Evolutionary conservation across 148 eudicot species (phyloP).

Genomic region (Bassia scoparia): DNA sequence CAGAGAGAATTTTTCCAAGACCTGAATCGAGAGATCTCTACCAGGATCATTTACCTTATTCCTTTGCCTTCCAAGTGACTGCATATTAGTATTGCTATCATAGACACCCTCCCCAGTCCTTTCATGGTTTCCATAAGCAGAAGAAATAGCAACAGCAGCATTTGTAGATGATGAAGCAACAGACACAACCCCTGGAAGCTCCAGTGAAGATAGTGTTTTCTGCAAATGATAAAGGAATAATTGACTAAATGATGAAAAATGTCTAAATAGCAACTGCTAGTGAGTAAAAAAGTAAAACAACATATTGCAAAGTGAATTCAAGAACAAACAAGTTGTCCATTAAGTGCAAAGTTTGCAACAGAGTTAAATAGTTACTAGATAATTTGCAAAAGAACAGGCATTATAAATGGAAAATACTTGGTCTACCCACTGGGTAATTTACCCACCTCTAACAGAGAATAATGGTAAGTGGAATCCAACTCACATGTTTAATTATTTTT

Average conservation of each 20-base stretch:
- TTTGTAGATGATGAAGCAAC: conserved; percentile 47
- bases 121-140: conserved; percentile 36
- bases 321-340: neutral
- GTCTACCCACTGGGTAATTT: too few species aligned
- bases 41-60: conserved; percentile 79
- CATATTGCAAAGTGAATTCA: neutral
- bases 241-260: neutral
- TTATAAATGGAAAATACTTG: neutral
- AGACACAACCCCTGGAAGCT: conserved; percentile 75
- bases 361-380: neutral
- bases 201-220: conserved; percentile 91
- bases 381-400: neutral
- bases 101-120: conserved; percentile 34
- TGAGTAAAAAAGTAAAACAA: neutral
- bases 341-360: neutral
- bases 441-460: too few species aligned
- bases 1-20: conserved; percentile 92
- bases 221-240: conserved; percentile 30
- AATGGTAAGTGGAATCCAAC: too few species aligned
- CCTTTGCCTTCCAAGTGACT: conserved; percentile 51
- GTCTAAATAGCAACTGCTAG: conserved; percentile 4
- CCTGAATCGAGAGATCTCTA: conserved; percentile 84
- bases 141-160: conserved; percentile 38
- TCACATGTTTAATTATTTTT: too few species aligned
- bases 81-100: conserved; percentile 37